Evolutionary conservation across 2,329 filamentous ascomycete genomes (phyloP).

Genomic region (Talaromyces sp.): DNA sequence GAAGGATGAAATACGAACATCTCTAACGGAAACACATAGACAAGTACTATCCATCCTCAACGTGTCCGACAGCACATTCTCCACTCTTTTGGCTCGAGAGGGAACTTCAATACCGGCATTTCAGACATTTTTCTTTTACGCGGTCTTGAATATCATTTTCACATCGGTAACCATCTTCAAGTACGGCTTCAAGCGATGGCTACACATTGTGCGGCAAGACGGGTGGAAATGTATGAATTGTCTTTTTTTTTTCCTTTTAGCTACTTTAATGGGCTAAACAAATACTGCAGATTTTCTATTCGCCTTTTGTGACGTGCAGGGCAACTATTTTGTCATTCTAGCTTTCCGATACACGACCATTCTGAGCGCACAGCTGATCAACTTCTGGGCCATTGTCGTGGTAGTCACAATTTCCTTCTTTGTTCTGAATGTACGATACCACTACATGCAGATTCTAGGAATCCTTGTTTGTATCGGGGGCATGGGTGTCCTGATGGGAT

Average conservation of each 20-base stretch:
- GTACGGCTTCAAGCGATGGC: conserved; percentile 70
- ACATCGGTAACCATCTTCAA: conserved; percentile 71
- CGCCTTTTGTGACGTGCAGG: conserved; percentile 87
- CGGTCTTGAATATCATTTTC: conserved; percentile 77
- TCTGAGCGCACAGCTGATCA: conserved; percentile 88
- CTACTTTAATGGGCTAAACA: conserved; percentile 15
- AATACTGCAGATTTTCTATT: conserved; percentile 63
- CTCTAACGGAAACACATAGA: conserved; percentile 28
- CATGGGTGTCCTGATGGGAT: conserved; percentile 79
- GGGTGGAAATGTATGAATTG: conserved; percentile 70
- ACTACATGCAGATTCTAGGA: conserved; percentile 74
- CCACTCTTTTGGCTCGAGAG: conserved; percentile 61
- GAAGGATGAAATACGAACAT: neutral
- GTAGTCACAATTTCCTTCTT: conserved; percentile 81
- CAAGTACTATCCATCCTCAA: conserved; percentile 86
- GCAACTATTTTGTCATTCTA: conserved; percentile 96
- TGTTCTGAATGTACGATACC: conserved; percentile 84
- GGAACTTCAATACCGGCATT: conserved; percentile 86
- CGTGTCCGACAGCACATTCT: conserved; percentile 88
- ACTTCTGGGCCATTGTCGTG: conserved; percentile 96
- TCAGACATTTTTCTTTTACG: conserved; percentile 93
- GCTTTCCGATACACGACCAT: conserved; percentile 92
- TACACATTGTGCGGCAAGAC: conserved; percentile 58
- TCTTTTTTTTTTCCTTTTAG: neutral
- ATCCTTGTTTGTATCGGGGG: conserved; percentile 90